phyloP scores from a whole-genome alignment of 2,329 filamentous ascomycete species.

The Paraconiothyrium sp. region DNA sequence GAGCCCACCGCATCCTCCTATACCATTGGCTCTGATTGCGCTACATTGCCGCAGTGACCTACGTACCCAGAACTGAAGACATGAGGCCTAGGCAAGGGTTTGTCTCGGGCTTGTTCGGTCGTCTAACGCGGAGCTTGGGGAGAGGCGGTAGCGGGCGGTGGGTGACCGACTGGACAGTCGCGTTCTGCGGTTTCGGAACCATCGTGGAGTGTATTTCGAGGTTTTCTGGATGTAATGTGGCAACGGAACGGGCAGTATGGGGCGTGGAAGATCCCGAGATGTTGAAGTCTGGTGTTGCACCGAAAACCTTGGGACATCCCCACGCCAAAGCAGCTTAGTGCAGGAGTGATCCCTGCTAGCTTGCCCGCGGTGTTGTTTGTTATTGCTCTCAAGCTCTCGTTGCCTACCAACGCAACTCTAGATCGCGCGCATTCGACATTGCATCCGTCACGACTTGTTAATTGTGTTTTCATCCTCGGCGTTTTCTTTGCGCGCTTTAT shows the following conservation, averaged over 20 bases:
- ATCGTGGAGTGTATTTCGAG: slow-evolving; percentile 30
- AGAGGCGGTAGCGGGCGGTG: slow-evolving; percentile 66
- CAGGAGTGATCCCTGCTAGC: slow-evolving; percentile 7
- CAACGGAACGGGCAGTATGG: not conserved
- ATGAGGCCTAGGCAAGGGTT: slow-evolving; percentile 74
- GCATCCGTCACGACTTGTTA: not conserved
- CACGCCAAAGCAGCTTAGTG: slow-evolving; percentile 17
- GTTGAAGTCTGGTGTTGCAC: slow-evolving; percentile 12
- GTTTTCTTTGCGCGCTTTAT: slow-evolving; percentile 8
- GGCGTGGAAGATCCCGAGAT: not conserved
- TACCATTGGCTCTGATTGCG: not conserved
- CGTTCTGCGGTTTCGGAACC: slow-evolving; percentile 49
- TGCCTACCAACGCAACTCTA: slow-evolving; percentile 21
- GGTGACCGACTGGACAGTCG: slow-evolving; percentile 47
- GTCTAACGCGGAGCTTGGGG: slow-evolving; percentile 70
- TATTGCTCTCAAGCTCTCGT: slow-evolving; percentile 12
- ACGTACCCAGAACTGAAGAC: slow-evolving; percentile 71
- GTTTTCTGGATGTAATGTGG: not conserved
- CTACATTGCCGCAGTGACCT: not conserved
- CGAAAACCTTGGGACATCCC: slow-evolving; percentile 18
- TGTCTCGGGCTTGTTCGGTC: slow-evolving; percentile 68
- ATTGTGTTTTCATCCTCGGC: slow-evolving; percentile 9
- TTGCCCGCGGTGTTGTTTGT: slow-evolving; percentile 12
- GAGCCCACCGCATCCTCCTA: slow-evolving; percentile 15
- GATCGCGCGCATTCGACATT: slow-evolving; percentile 18